Percentiles rank a stretch among this genome's conserved stretches.
These are phyloP conservation scores for Prunus yedoensis DNA, from an alignment of 331 rosid species.

Conservation along the genomic window DNA sequence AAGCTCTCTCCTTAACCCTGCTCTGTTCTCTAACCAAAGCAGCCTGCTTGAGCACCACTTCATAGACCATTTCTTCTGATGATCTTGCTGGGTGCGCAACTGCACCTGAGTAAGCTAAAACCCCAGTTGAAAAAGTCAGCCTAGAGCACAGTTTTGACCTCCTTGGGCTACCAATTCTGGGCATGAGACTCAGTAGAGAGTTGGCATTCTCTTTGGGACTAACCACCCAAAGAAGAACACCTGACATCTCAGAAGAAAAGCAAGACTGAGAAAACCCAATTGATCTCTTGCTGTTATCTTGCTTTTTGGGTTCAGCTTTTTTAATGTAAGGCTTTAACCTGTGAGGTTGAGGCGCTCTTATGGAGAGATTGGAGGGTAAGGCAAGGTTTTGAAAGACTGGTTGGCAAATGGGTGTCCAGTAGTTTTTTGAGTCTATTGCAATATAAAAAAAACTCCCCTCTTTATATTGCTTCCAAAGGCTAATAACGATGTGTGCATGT, in stretches of 20 bases:
- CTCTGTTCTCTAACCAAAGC: constrained; percentile 57
- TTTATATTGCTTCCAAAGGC: not conserved
- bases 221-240: constrained; percentile 39
- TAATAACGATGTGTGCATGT: constrained; percentile 8
- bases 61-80: constrained; percentile 84
- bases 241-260: constrained; percentile 26
- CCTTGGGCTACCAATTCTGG: constrained; percentile 30
- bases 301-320: not conserved
- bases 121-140: constrained; percentile 33
- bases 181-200: constrained; percentile 29
- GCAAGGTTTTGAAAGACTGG: not conserved
- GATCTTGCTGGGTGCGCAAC: constrained; percentile 61
- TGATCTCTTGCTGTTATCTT: not conserved
- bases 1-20: constrained; percentile 20
- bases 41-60: constrained; percentile 92
- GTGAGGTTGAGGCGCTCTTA: constrained; percentile 6
- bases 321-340: not conserved
- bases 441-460: not conserved
- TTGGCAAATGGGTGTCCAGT: constrained; percentile 28
- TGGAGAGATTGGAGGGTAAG: constrained; percentile 5
- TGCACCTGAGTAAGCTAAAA: constrained; percentile 45
- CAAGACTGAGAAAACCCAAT: not conserved
- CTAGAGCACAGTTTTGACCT: constrained; percentile 32
- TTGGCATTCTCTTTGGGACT: constrained; percentile 40
- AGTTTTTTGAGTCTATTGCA: not conserved